phyloP scores from a whole-genome alignment of 2,329 filamentous ascomycete species.

The Mollisiaceae sp. region DNA sequence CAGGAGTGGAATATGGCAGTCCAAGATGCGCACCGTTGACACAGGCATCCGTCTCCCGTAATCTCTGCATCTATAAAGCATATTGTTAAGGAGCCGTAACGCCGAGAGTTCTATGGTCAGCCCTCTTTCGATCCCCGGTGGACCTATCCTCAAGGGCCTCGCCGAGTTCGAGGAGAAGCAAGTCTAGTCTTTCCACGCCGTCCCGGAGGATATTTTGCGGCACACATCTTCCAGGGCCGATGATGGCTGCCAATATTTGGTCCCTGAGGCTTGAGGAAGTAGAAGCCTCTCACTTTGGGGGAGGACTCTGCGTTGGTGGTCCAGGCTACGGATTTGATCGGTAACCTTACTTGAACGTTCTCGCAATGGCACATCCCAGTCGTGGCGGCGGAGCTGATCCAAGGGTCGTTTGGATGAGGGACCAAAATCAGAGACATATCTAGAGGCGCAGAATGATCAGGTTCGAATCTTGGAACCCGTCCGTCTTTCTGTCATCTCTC shows the following conservation, averaged over 20 bases:
- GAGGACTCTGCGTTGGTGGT: constrained; percentile 1
- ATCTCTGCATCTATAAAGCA: constrained; percentile 1
- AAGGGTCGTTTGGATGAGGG: constrained; percentile 10
- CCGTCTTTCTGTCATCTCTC: constrained; percentile 23
- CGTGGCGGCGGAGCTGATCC: constrained; percentile 2
- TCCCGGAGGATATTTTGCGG: not conserved
- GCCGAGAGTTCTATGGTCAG: constrained; percentile 16
- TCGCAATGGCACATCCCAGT: not conserved
- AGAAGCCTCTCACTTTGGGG: not conserved
- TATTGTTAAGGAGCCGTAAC: constrained; percentile 11
- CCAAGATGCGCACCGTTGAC: constrained; percentile 14
- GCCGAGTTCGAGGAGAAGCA: constrained; percentile 1
- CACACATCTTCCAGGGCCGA: not conserved
- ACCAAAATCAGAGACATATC: constrained; percentile 14
- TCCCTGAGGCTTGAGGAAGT: not conserved
- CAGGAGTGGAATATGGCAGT: constrained; percentile 2
- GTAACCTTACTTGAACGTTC: constrained; percentile 4
- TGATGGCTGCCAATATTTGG: not conserved
- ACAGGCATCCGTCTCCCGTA: not conserved
- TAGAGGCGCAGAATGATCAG: constrained; percentile 23
- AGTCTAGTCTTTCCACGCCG: not conserved
- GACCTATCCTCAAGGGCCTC: not conserved
- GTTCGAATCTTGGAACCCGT: constrained; percentile 13
- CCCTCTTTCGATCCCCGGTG: constrained; percentile 3
- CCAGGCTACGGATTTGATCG: not conserved